A percentile compares a stretch with the other conserved stretches of the same genome.
These are phyloP conservation scores for Basipetospora sp. DNA, from an alignment of 2,329 filamentous ascomycete genomes.

Conservation along the genomic window DNA sequence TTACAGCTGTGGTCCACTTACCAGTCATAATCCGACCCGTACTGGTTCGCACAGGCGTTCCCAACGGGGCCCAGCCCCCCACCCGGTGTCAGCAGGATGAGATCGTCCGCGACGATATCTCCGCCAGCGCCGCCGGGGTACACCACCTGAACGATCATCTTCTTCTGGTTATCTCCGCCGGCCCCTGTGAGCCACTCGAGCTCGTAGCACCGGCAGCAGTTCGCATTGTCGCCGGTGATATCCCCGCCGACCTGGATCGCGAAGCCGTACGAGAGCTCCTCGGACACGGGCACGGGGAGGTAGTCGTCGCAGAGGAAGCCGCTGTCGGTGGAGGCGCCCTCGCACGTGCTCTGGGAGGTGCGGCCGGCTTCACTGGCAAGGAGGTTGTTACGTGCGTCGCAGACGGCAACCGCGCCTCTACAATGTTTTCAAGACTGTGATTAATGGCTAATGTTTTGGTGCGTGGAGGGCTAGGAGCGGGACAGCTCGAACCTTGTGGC, in stretches of 20 bases:
- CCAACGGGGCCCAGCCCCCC: constrained; percentile 10
- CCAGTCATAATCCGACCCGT: constrained; percentile 9
- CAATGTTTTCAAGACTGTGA: background rate
- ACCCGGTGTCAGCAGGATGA: constrained; percentile 11
- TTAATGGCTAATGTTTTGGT: background rate
- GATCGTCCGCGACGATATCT: constrained; percentile 9
- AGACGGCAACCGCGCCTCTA: background rate
- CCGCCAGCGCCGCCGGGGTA: constrained; percentile 9
- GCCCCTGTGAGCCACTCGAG: constrained; percentile 10
- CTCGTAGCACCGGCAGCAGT: constrained; percentile 13
- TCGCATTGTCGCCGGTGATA: constrained; percentile 9
- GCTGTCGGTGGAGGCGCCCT: background rate
- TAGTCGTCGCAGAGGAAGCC: constrained; percentile 10
- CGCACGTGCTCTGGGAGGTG: background rate
- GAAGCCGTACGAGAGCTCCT: constrained; percentile 13
- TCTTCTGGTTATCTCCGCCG: constrained; percentile 9
- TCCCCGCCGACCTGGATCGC: constrained; percentile 11
- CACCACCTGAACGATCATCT: constrained; percentile 11
- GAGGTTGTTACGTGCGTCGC: background rate
- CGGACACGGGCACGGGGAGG: constrained; percentile 10
- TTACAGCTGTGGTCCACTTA: constrained; percentile 5
- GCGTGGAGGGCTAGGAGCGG: background rate
- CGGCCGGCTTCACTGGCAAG: background rate
- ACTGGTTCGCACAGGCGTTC: constrained; percentile 9
- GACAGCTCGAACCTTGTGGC: background rate